phyloP scores from a whole-genome alignment of 1,284 basidiomycete species.

The Puccinia coronata region DNA sequence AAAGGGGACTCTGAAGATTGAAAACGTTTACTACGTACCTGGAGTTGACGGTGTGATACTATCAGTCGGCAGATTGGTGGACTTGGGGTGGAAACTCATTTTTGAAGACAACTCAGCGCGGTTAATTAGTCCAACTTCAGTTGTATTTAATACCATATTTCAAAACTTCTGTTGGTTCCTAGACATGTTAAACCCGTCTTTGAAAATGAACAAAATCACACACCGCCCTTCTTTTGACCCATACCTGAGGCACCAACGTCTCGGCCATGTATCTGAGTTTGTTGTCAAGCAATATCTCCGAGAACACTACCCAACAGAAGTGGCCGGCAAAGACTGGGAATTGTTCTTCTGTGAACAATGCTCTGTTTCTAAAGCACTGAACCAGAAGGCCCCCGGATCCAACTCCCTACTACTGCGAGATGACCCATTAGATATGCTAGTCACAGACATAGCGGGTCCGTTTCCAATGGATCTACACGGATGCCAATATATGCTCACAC shows the following conservation, averaged over 20 bases:
- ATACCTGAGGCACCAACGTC: neutral
- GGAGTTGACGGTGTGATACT: neutral
- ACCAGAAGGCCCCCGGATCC: too few species aligned
- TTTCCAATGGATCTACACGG: neutral
- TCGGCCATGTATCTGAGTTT: neutral
- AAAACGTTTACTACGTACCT: neutral
- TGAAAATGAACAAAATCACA: neutral
- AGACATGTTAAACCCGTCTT: neutral
- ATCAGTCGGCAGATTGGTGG: neutral
- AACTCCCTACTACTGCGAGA: neutral
- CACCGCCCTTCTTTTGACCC: neutral
- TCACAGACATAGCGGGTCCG: neutral
- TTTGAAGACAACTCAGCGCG: neutral
- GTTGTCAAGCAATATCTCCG: neutral
- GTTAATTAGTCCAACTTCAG: neutral
- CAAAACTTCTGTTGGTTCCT: neutral
- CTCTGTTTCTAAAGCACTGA: neutral
- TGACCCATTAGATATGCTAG: neutral
- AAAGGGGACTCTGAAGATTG: neutral
- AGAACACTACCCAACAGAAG: neutral
- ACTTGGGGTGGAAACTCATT: neutral
- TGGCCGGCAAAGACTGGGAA: neutral
- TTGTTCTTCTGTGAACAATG: conserved; percentile 15
- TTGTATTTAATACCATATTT: neutral
- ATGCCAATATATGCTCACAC: neutral